A percentile compares a stretch with the other conserved stretches of the same genome.
These are phyloP conservation scores for Dictyostelium firmibasis DNA, from an alignment of 78 protist genomes.

Conservation along the genomic window DNA sequence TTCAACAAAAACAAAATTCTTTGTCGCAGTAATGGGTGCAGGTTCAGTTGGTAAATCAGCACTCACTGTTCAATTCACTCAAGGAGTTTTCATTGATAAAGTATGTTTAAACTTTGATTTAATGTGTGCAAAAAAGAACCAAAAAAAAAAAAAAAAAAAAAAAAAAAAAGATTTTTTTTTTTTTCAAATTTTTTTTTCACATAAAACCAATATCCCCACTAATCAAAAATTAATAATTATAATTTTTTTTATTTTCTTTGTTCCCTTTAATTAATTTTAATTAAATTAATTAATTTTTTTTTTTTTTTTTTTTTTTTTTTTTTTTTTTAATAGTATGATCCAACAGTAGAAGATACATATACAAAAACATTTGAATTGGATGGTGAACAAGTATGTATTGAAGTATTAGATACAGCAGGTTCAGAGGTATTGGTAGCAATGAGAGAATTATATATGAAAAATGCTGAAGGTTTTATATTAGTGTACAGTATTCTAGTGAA, in stretches of 20 bases:
- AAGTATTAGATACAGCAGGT: constrained; percentile 80
- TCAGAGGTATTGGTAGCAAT: constrained; percentile 70
- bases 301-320: neutral
- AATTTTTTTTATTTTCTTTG: too few species aligned
- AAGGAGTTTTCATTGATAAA: constrained; percentile 79
- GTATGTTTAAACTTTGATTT: neutral
- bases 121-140: neutral
- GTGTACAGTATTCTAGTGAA: constrained; percentile 78
- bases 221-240: neutral
- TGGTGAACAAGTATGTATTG: constrained; percentile 52
- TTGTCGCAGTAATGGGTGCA: constrained; percentile 83
- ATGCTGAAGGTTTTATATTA: constrained; percentile 83
- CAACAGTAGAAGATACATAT: constrained; percentile 85
- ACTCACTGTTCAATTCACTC: constrained; percentile 77
- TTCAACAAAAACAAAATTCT: constrained; percentile 27
- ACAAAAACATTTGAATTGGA: constrained; percentile 80
- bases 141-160: neutral
- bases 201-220: neutral
- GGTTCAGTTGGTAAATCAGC: constrained; percentile 86
- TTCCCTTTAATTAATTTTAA: neutral
- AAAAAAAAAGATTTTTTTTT: neutral
- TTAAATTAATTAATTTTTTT: neutral
- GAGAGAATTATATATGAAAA: constrained; percentile 83
- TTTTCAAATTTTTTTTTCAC: neutral
- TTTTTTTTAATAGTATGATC: constrained; percentile 41